Evolutionary conservation across 2,329 filamentous ascomycete genomes (phyloP).

Genomic region (Mycocentrospora acerina): DNA sequence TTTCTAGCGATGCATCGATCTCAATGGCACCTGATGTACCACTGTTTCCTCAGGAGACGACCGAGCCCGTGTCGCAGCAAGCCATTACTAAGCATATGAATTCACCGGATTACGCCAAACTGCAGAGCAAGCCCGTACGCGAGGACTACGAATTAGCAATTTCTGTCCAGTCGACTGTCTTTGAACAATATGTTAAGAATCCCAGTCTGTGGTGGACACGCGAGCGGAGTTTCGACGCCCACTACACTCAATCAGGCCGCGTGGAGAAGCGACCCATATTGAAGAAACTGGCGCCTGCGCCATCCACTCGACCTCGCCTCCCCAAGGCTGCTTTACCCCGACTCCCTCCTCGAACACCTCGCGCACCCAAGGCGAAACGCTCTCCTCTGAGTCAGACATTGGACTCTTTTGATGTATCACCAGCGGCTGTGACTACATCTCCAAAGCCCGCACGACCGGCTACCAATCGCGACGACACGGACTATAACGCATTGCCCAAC

Average conservation of each 20-base stretch:
- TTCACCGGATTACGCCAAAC: conserved; percentile 29
- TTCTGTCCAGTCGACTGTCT: conserved; percentile 37
- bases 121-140: conserved; percentile 34
- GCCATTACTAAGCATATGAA: conserved; percentile 40
- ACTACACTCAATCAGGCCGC: conserved; percentile 47
- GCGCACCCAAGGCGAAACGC: conserved; percentile 38
- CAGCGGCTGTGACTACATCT: conserved; percentile 28
- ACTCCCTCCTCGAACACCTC: conserved; percentile 35
- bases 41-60: conserved; percentile 37
- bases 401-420: conserved; percentile 43
- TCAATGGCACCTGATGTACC: conserved; percentile 34
- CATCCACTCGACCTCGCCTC: conserved; percentile 32
- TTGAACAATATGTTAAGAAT: conserved; percentile 39
- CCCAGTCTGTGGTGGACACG: conserved; percentile 41
- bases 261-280: conserved; percentile 39
- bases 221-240: conserved; percentile 56
- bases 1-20: conserved; percentile 25
- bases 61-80: conserved; percentile 23
- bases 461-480: conserved; percentile 77
- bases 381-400: conserved; percentile 33
- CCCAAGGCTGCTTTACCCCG: conserved; percentile 38
- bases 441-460: conserved; percentile 45
- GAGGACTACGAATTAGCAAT: conserved; percentile 41
- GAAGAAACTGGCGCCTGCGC: conserved; percentile 42
- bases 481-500: conserved; percentile 71